These are phyloP conservation scores for Rhizopogon salebrosus DNA, from an alignment of 768 basidiomycete genomes.

Conservation along the genomic window DNA sequence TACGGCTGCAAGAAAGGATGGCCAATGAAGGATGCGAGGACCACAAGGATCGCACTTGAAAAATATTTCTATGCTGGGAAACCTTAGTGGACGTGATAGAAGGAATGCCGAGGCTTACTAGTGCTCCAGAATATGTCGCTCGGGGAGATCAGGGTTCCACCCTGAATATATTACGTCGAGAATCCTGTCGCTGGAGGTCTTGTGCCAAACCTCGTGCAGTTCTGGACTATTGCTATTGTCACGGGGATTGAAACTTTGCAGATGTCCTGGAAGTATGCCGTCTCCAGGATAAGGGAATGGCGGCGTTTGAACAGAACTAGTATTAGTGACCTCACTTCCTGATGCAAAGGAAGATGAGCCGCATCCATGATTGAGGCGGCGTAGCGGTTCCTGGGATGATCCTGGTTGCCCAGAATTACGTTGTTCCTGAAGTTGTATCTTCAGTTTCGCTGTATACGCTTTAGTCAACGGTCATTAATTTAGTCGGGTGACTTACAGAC, in stretches of 20 bases:
- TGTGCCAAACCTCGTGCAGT: conserved; percentile 30
- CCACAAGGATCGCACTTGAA: conserved; percentile 87
- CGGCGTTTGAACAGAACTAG: conserved; percentile 4
- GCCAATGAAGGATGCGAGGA: conserved; percentile 76
- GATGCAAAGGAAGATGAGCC: conserved; percentile 17
- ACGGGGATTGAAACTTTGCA: conserved; percentile 32
- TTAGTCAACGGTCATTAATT: conserved; percentile 9
- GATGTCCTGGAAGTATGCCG: conserved; percentile 29
- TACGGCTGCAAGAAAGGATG: conserved; percentile 76
- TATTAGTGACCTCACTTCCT: conserved; percentile 8
- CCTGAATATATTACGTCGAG: conserved; percentile 69
- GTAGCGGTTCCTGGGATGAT: conserved; percentile 10
- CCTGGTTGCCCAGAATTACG: conserved; percentile 35
- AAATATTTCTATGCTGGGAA: conserved; percentile 72
- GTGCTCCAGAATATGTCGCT: conserved; percentile 66
- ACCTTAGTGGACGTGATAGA: conserved; percentile 7
- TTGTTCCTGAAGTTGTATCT: conserved; percentile 55
- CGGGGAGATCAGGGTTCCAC: conserved; percentile 83
- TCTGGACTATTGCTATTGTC: conserved; percentile 51
- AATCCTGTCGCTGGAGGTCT: conserved; percentile 45
- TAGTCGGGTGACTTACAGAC: conserved; percentile 45
- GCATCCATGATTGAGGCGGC: conserved; percentile 13
- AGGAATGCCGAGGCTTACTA: conserved; percentile 43
- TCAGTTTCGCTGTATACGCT: conserved; percentile 49
- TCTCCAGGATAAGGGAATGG: not conserved